Conservation (phyloP, 1,139 yeast genomes). For the Kurtzmaniella quercitrusa region DNA sequence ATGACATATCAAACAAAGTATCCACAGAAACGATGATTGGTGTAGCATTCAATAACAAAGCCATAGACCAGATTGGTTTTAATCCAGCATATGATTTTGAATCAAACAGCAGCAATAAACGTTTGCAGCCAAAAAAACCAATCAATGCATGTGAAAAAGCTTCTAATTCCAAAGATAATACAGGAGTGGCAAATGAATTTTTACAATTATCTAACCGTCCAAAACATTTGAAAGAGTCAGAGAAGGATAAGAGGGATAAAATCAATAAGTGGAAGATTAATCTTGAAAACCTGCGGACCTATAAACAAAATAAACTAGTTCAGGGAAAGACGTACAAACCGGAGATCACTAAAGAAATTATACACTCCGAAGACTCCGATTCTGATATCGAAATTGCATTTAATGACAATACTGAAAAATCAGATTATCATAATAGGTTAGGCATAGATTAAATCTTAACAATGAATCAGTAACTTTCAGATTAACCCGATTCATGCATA, state of each 20-base stretch:
- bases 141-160: background rate
- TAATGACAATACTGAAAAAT: conserved; percentile 7
- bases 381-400: conserved; percentile 19
- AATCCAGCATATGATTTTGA: conserved; percentile 37
- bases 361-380: conserved; percentile 5
- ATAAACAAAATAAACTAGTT: conserved; percentile 12
- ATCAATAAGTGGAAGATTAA: conserved; percentile 21
- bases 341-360: conserved; percentile 3
- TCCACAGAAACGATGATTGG: conserved; percentile 12
- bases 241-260: conserved; percentile 14
- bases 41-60: conserved; percentile 32
- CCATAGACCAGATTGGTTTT: conserved; percentile 44
- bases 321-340: background rate
- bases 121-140: background rate
- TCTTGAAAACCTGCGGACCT: conserved; percentile 14
- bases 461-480: too few relatives aligned
- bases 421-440: background rate
- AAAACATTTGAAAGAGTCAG: background rate
- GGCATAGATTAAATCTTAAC: background rate
- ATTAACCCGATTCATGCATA: background rate
- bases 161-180: background rate
- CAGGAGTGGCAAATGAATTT: background rate
- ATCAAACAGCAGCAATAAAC: background rate
- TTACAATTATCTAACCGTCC: background rate
- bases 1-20: conserved; percentile 11